These are phyloP conservation scores for Neurospora crassa DNA, from an alignment of 2,329 filamentous ascomycete species.

Conservation along the genomic window DNA sequence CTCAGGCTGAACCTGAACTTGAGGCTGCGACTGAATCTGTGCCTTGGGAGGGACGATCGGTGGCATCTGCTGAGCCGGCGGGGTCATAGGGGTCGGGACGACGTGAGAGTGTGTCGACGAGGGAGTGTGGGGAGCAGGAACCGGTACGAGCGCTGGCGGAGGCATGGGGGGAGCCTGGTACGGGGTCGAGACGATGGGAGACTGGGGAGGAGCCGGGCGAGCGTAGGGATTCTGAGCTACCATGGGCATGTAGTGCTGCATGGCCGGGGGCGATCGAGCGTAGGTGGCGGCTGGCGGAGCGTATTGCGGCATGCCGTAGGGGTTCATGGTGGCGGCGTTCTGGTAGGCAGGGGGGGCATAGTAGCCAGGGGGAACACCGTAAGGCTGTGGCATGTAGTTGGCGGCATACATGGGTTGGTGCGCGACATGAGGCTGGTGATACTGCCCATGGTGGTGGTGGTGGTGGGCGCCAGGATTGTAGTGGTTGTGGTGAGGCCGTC, in stretches of 20 bases:
- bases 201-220: slow-evolving; percentile 31
- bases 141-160: slow-evolving; percentile 30
- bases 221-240: slow-evolving; percentile 36
- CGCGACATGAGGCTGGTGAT: slow-evolving; percentile 24
- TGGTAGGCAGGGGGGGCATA: slow-evolving; percentile 51
- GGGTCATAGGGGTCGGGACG: slow-evolving; percentile 33
- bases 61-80: slow-evolving; percentile 34
- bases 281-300: slow-evolving; percentile 28
- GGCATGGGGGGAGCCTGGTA: slow-evolving; percentile 40
- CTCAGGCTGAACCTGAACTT: not conserved
- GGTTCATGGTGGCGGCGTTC: slow-evolving; percentile 34
- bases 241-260: slow-evolving; percentile 46
- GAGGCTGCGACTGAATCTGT: not conserved
- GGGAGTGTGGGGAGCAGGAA: slow-evolving; percentile 40
- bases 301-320: slow-evolving; percentile 36
- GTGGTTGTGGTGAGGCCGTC: slow-evolving; percentile 25
- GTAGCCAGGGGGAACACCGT: slow-evolving; percentile 12
- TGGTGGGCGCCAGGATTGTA: slow-evolving; percentile 23
- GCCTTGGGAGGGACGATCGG: slow-evolving; percentile 3
- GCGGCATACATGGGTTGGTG: slow-evolving; percentile 36
- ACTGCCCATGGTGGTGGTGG: slow-evolving; percentile 23
- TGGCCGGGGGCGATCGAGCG: slow-evolving; percentile 38
- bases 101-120: slow-evolving; percentile 39
- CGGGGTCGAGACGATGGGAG: slow-evolving; percentile 40
- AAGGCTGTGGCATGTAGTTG: slow-evolving; percentile 36